Percentiles rank a stretch among this genome's conserved stretches.
Conservation (phyloP, 768 basidiomycete species). For the Lentinula detonsa region DNA sequence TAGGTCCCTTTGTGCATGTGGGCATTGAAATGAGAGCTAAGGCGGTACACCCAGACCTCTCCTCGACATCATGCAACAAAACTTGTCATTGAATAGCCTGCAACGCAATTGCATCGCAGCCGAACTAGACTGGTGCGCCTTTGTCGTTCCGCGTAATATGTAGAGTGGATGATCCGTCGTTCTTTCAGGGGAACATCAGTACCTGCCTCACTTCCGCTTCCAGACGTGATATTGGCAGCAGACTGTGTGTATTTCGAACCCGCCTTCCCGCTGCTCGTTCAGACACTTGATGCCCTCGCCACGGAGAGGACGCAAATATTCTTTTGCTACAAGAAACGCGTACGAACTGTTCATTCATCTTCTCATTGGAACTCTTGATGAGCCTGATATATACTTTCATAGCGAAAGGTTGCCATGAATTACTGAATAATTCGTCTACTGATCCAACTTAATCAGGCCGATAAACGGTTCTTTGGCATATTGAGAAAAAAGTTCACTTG, state of each 20-base stretch:
- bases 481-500: constrained; percentile 76
- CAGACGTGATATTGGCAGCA: constrained; percentile 78
- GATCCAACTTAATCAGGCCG: constrained; percentile 48
- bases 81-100: constrained; percentile 63
- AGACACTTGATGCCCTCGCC: constrained; percentile 66
- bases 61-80: constrained; percentile 71
- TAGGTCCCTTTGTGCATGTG: constrained; percentile 36
- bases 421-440: not conserved
- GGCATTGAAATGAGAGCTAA: not conserved
- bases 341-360: constrained; percentile 34
- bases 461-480: constrained; percentile 79
- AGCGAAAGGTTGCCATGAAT: not conserved
- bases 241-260: constrained; percentile 97
- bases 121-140: constrained; percentile 77
- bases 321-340: constrained; percentile 90
- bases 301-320: constrained; percentile 52
- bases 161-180: not conserved
- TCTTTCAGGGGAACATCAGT: constrained; percentile 58
- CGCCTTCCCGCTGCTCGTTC: constrained; percentile 80
- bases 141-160: not conserved
- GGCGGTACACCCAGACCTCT: constrained; percentile 46
- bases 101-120: constrained; percentile 44
- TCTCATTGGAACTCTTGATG: not conserved
- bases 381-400: not conserved
- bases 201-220: constrained; percentile 37